Base-by-base conservation (phyloP, 768 basidiomycete species). In the Collybia mongolica region DNA sequence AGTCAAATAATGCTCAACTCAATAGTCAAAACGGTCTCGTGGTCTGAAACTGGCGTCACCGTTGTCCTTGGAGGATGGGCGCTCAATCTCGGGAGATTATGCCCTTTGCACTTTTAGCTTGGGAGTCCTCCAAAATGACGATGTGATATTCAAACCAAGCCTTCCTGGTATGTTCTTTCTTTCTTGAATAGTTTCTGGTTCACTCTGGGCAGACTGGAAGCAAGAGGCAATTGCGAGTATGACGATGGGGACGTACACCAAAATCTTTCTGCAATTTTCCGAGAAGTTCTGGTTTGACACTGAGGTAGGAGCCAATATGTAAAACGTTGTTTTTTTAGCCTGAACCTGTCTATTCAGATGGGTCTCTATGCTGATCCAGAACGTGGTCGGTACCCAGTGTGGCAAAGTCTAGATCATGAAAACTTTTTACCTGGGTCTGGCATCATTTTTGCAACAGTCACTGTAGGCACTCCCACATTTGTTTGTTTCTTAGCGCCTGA, bases 41-140 rank as follows among this genome's bases (percentile, higher is more conserved):
- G 84, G 55, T 73, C 71, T 5, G 54, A 57, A n/a, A 51, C 68
- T 17, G 68, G 75, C 2, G 82, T 82, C 14, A 66, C 62, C 1
- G 76, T 88, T 26, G 69, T 69, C 14, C 67, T 84, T 23, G 54
- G n/a, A 64, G 1, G 65, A 74, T 49, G 82, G 80, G 1, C 53
- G 64, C 26, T 65, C 37, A 1, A 57, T 86, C 19, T 67, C 63
- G 12, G 83, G 75, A 12, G 77, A 85, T 45, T 81, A 84, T 60
- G 83, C 78, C 2, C 59, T 88, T 23, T 80, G 79, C 54, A 88
- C 86, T 0, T 88, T 88, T 65, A 86, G 84, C 53, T 61, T 85
- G 1, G 86, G 86, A 0, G 86, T 88, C 5, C 67, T 88, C 46
- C 86, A 88, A 65, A 71, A 84, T 49, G 67, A 74, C 26, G 84